Evolutionary conservation across 768 basidiomycete species (phyloP).

Genomic region (Tulasnella sp.): DNA sequence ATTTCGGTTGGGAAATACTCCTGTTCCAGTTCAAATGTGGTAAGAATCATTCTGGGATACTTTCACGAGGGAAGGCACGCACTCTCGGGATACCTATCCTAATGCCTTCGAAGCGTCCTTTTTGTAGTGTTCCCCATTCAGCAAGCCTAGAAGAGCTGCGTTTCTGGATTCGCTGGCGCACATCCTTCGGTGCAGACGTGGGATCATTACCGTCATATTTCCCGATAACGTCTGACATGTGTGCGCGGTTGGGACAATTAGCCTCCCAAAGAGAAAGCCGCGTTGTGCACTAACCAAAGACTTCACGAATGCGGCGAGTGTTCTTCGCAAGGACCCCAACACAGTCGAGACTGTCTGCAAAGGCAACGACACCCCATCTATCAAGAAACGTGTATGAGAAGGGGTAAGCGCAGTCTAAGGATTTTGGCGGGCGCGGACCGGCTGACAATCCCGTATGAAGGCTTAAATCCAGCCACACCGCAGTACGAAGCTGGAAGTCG

Average conservation of each 20-base stretch:
- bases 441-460: conserved; percentile 86
- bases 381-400: background rate
- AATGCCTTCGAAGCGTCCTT: conserved; percentile 36
- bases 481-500: conserved; percentile 92
- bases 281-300: conserved; percentile 48
- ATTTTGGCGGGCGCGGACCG: conserved; percentile 38
- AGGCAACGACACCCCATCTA: conserved; percentile 86
- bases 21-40: conserved; percentile 26
- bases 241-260: background rate
- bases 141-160: background rate
- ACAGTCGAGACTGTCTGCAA: conserved; percentile 90
- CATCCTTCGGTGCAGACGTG: conserved; percentile 44
- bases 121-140: background rate
- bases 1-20: conserved; percentile 77
- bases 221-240: conserved; percentile 35
- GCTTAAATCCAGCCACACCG: conserved; percentile 85
- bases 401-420: background rate
- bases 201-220: conserved; percentile 61
- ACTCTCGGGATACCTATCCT: conserved; percentile 71
- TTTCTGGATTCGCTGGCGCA: conserved; percentile 23
- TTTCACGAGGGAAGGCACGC: conserved; percentile 14
- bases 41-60: background rate
- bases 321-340: conserved; percentile 69
- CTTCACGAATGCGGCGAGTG: conserved; percentile 37
- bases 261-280: background rate